Evolutionary conservation across 2,329 filamentous ascomycete genomes (phyloP), one percentile per base, ranked within the genome.

Genomic region (Aquanectria penicillioides): DNA sequence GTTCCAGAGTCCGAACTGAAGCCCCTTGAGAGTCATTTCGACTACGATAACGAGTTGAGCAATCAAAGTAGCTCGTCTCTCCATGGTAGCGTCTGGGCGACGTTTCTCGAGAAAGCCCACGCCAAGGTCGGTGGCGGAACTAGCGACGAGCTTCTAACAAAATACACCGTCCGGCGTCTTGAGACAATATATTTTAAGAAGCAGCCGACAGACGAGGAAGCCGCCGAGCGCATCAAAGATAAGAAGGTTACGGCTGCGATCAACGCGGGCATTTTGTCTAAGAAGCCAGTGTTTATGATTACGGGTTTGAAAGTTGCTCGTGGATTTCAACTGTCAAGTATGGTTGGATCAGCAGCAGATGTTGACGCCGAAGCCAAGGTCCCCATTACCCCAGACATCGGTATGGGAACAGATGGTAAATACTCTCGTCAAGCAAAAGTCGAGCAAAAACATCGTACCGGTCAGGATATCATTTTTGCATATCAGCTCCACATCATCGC

Each of bases 401-500:
- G 46, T 3, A 12, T 37, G 18, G 46, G 46, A 2, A 18, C 46
- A 8, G 46, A 49, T 15, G 31, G 12, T 3, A n/a, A 37, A 13
- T 37, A 26, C 17, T 15, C 31, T 23, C 31, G 11, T 9, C 6
- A n/a, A 28, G 18, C 9, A 6, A 25, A 17, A 11, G 8, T 15
- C 5, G 13, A 26, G 5, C 10, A 47, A 18, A 18, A 15, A 4
- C 15, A 26, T 5, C 12, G 31, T 12, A n/a, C 46, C 2, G 44
- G 44, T 17, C 10, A 28, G 6, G 46, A 49, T 15, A 49, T 49
- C 22, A 49, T 49, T 25, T 49, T 49, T 37, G 46, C 46, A 2
- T 49, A 49, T 22, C 31, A 49, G 20, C 31, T 49, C 3, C 46
- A 49, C 33, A 28, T 49, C 3, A 49, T 49, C 18, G 20, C 46